These are phyloP conservation scores for Gymnopilus junonius DNA, from an alignment of 768 basidiomycete genomes.

Conservation along the genomic window DNA sequence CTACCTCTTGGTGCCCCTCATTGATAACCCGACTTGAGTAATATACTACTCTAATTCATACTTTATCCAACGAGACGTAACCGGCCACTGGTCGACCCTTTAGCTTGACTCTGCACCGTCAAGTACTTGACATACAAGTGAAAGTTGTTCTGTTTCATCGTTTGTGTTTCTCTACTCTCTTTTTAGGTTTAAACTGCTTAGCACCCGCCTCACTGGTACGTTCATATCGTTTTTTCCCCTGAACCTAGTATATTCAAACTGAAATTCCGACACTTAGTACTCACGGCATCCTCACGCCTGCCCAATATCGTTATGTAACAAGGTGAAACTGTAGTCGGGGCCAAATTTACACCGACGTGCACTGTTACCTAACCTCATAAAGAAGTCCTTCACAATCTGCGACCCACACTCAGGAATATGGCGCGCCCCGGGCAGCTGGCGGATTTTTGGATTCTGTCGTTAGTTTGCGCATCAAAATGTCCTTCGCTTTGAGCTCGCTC, in stretches of 20 bases:
- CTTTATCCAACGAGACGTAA: neutral
- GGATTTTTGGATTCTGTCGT: neutral
- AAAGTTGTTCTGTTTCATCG: neutral
- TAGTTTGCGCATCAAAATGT: neutral
- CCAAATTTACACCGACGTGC: neutral
- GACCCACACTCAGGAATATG: neutral
- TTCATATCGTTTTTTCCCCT: neutral
- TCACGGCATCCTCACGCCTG: too few species aligned
- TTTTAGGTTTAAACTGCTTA: neutral
- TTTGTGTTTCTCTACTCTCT: neutral
- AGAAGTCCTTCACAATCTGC: neutral
- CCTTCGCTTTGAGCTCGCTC: too few species aligned
- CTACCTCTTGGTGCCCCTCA: neutral
- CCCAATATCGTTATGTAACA: neutral
- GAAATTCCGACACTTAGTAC: neutral
- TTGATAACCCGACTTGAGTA: neutral
- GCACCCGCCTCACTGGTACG: neutral
- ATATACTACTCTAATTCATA: neutral
- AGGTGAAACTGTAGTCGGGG: neutral
- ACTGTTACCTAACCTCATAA: neutral
- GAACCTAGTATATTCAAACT: neutral
- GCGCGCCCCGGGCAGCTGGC: neutral
- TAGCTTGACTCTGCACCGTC: neutral
- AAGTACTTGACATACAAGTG: neutral
- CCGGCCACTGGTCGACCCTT: neutral